Percentiles rank a stretch among this genome's conserved stretches.
phyloP scores from a whole-genome alignment of 2,329 filamentous ascomycete species.

The Lachnellula suecica region DNA sequence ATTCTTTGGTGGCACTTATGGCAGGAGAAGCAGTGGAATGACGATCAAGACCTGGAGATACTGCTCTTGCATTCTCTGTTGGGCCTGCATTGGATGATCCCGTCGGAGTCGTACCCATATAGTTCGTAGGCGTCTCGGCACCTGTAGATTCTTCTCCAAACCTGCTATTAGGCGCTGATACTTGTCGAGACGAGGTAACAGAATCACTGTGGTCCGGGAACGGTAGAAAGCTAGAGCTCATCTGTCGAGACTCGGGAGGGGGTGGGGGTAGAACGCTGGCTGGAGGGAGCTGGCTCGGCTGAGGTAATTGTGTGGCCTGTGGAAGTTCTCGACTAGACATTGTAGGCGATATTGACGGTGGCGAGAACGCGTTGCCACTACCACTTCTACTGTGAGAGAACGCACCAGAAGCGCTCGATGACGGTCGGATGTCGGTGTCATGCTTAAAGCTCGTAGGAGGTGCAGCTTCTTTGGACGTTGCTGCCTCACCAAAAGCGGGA shows the following conservation, averaged over 20 bases:
- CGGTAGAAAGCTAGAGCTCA: conserved; percentile 74
- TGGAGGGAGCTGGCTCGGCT: conserved; percentile 26
- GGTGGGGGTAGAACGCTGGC: conserved; percentile 49
- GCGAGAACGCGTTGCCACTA: conserved; percentile 25
- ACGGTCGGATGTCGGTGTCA: conserved; percentile 22
- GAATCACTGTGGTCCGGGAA: conserved; percentile 67
- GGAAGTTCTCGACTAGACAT: conserved; percentile 61
- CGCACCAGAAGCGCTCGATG: conserved; percentile 21
- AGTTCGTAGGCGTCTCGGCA: conserved; percentile 38
- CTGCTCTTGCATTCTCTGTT: conserved; percentile 23
- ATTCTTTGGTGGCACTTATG: conserved; percentile 33
- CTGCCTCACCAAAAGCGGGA: conserved; percentile 54
- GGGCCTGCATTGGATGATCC: conserved; percentile 30
- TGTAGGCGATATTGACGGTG: conserved; percentile 53
- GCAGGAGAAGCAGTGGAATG: conserved; percentile 30
- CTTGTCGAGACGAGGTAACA: conserved; percentile 74
- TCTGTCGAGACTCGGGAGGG: conserved; percentile 72
- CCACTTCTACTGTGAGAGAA: conserved; percentile 25
- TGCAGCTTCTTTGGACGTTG: conserved; percentile 40
- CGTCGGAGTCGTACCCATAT: conserved; percentile 31
- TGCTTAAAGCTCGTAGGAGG: conserved; percentile 62
- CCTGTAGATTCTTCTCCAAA: conserved; percentile 49
- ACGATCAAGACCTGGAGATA: conserved; percentile 31
- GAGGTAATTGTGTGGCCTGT: conserved; percentile 38
- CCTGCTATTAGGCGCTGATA: conserved; percentile 69